Base-by-base conservation (phyloP, 805 yeast genomes). In the Ogataea zsoltii region DNA sequence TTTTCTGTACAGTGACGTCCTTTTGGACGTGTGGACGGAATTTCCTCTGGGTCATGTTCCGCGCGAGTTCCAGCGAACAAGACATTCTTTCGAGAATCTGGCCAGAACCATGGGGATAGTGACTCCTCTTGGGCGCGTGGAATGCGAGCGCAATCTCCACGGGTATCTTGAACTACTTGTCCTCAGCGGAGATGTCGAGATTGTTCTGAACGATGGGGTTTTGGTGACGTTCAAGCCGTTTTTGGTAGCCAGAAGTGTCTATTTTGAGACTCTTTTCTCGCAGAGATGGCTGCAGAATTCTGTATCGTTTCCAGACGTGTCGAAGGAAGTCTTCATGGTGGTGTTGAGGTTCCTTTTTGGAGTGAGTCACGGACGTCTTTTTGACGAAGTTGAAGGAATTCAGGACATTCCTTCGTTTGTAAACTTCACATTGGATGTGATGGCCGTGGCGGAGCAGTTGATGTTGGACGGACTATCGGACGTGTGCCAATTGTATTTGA, bases 391-490 rank as follows among this genome's bases (percentile, higher is more conserved):
- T 16, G 49, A 37, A 1, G 64, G 38, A 2, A 41, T 56, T 12
- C 35, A 47, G 7, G 64, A 58, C 26, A 48, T 51, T 13, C 35
- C 67, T 15, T 74, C 74, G 1, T 81, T 82, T 46, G 70, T 83
- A 16, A 77, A 77, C 45, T 58, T 70, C 33, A 66, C 80, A 3
- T 66, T 90, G 18, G 87, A 80, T 11, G 57, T 86, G 28, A 69
- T 87, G 44, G 81, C 77, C 42, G 61, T 79, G 3, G 66, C 86
- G 3, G 91, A 88, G 57, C 83, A 82, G 53, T 61, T 89, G 7
- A 61, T 86, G 52, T 56, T 88, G 25, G 71, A 75, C 26, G 80
- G 77, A 12, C 67, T 88, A 35, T 82, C 82, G 47, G 75, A 77
- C 34, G 64, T 79, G 29, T 76, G 88, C 41, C 90, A 90, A 56